Percentiles rank a stretch among this genome's conserved stretches.
Evolutionary conservation across 2,329 filamentous ascomycete genomes (phyloP).

Genomic region (Nemania sp.): DNA sequence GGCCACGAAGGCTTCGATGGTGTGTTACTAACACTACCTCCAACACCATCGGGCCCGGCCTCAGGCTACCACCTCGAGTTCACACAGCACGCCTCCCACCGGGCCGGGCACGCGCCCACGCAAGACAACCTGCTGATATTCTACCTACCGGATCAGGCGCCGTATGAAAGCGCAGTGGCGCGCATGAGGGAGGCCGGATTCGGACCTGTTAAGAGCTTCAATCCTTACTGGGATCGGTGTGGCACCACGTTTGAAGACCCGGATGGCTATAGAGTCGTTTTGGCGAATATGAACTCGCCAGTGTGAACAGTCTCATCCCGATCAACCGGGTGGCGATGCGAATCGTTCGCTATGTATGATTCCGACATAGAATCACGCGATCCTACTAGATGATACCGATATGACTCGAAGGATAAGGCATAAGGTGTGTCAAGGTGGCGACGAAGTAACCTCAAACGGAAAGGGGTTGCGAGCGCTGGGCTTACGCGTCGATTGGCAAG

Average conservation of each 20-base stretch:
- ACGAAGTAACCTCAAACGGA: background rate
- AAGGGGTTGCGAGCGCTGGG: background rate
- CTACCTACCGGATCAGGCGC: constrained; percentile 31
- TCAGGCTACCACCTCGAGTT: constrained; percentile 38
- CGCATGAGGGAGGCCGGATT: constrained; percentile 35
- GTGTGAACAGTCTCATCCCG: constrained; percentile 21
- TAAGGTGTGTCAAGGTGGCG: constrained; percentile 1
- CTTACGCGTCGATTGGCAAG: background rate
- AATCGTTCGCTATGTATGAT: background rate
- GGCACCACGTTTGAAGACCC: constrained; percentile 38
- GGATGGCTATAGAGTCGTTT: constrained; percentile 38
- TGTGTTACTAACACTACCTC: constrained; percentile 26
- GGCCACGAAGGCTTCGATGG: constrained; percentile 37
- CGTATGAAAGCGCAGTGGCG: constrained; percentile 26
- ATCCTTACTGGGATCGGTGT: constrained; percentile 38
- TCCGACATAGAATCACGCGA: background rate
- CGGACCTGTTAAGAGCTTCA: constrained; percentile 36
- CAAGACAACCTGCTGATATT: constrained; percentile 37
- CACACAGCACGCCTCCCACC: constrained; percentile 31
- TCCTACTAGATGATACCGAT: background rate
- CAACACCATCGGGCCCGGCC: constrained; percentile 13
- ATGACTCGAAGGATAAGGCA: background rate
- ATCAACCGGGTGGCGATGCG: background rate
- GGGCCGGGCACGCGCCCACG: constrained; percentile 36
- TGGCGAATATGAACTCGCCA: constrained; percentile 39